Evolutionary conservation across 108 stramenopile species (phyloP), one percentile per base, ranked within the genome.

Genomic region (Pseudonitzschia multistriata): DNA sequence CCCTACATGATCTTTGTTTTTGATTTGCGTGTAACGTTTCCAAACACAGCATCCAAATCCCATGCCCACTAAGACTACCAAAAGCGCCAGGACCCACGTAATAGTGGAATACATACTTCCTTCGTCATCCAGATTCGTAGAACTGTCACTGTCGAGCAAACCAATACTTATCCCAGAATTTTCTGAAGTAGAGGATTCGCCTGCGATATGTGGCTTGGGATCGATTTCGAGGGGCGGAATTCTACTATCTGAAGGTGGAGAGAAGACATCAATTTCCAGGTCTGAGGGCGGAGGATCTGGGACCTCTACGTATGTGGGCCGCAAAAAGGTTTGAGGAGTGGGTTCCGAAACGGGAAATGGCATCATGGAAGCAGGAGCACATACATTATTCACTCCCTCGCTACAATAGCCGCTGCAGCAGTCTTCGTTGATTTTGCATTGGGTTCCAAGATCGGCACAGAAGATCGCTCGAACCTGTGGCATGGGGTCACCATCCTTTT

Each of bases 331-430:
- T 53, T 17, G 13, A 59, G 57, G 29, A 29, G 33, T 21, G n/a
- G n/a, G n/a, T 59, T 25, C 25, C 31, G 57, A 8, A 29, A 28
- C 15, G 10, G 31, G 11, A 19, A 25, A 5, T 55, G 14, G 54
- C 29, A 33, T 59, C 31, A 10, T 30, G 3, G 63, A 42, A 13
- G 29, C 29, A 24, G 63, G 37, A 19, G 39, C 42, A 36, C 63
- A 64, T 15, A 64, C 14, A 39, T 45, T 45, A 6, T 64, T 64
- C 33, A 59, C 2, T 59, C 11, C 57, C 2, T 7, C 2, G 40
- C 27, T 47, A 24, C 63, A 64, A 45, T 64, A 47, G 1, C 63
- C 34, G 39, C 63, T 64, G 42, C 63, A 64, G 40, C 63, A 64
- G 19, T 64, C 63, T 3, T 45, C 10, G 40, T 64, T 14, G 4